These are phyloP conservation scores for Yamadazyma pseudoaaseri DNA, from an alignment of 1,139 yeast species.

Conservation along the genomic window DNA sequence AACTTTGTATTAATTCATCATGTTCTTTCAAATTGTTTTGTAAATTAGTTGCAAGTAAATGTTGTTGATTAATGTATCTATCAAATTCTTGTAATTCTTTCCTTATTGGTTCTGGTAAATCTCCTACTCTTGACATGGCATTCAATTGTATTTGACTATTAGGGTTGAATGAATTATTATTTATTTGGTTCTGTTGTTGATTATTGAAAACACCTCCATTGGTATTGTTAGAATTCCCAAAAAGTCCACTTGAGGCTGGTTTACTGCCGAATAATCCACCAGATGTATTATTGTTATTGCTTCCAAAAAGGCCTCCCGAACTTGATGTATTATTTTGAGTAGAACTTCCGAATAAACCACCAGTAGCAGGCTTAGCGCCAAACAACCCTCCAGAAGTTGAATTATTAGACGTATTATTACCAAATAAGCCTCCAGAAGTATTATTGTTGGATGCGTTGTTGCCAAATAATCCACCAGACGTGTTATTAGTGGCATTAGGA, in stretches of 20 bases:
- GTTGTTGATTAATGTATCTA: constrained; percentile 80
- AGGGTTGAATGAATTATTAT: constrained; percentile 23
- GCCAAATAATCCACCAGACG: constrained; percentile 43
- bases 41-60: constrained; percentile 75
- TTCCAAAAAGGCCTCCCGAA: constrained; percentile 4
- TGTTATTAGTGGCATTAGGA: constrained; percentile 9
- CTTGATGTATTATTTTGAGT: constrained; percentile 7
- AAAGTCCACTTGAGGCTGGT: constrained; percentile 8
- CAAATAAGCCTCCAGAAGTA: constrained; percentile 7
- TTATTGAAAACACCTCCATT: constrained; percentile 7
- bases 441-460: constrained; percentile 9
- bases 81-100: constrained; percentile 78
- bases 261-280: constrained; percentile 16
- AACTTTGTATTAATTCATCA: constrained; percentile 67
- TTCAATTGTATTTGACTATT: constrained; percentile 48
- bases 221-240: constrained; percentile 10
- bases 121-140: constrained; percentile 85
- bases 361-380: constrained; percentile 11
- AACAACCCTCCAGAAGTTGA: constrained; percentile 7
- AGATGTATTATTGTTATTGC: constrained; percentile 6
- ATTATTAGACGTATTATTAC: constrained; percentile 9
- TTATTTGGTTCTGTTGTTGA: constrained; percentile 12
- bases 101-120: constrained; percentile 74
- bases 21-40: constrained; percentile 65
- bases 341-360: not conserved